Conservation (phyloP, 768 basidiomycete genomes). For the Naematelia encephala region DNA sequence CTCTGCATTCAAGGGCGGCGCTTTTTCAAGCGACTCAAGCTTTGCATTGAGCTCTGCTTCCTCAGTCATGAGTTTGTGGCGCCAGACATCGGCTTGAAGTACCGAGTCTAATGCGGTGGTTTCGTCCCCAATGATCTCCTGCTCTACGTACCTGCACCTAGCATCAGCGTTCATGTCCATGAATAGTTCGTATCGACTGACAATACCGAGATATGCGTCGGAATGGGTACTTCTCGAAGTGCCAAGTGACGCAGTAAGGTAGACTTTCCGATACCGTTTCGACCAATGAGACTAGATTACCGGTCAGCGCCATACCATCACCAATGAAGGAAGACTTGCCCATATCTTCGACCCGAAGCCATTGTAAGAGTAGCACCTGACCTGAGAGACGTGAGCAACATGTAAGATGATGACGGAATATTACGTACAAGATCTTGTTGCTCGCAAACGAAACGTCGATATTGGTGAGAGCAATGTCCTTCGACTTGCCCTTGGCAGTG, state of each 20-base stretch:
- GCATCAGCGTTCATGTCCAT: not conserved
- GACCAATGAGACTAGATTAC: conserved; percentile 46
- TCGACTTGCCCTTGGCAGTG: conserved; percentile 84
- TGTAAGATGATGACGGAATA: not conserved
- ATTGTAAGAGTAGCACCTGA: conserved; percentile 48
- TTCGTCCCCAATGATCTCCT: conserved; percentile 96
- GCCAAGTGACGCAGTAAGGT: conserved; percentile 91
- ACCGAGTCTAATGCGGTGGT: conserved; percentile 89
- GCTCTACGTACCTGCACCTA: conserved; percentile 72
- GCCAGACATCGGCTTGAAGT: conserved; percentile 99
- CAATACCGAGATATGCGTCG: conserved; percentile 89
- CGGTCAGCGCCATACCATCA: conserved; percentile 11
- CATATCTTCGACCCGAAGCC: conserved; percentile 48
- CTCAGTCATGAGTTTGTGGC: conserved; percentile 84
- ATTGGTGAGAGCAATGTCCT: conserved; percentile 88
- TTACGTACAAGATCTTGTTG: conserved; percentile 77
- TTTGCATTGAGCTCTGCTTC: conserved; percentile 71
- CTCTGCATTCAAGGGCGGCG: conserved; percentile 57
- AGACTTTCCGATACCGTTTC: conserved; percentile 83
- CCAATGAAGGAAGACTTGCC: conserved; percentile 24
- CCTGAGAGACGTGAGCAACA: conserved; percentile 7
- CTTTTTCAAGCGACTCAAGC: conserved; percentile 65
- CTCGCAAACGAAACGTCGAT: conserved; percentile 97
- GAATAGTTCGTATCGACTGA: conserved; percentile 21
- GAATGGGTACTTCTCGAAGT: conserved; percentile 88